Base-by-base conservation (phyloP, 352 stramenopile genomes). In the Globisporangium perplexum region DNA sequence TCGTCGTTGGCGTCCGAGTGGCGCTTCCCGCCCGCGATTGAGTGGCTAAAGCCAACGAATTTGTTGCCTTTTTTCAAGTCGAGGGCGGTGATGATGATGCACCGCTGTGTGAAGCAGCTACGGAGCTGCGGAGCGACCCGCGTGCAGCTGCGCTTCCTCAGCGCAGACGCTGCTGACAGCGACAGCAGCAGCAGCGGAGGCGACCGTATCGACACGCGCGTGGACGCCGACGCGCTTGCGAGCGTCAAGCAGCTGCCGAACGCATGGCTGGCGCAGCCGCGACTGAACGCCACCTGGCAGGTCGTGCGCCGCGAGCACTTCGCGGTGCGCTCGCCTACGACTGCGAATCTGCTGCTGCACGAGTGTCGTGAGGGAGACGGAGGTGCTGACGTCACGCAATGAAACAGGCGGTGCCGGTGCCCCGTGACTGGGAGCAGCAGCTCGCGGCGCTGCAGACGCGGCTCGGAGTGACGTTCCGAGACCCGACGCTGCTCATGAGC, bases 401-500 rank as follows among this genome's bases (percentile, higher is more conserved):
- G 12, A 17, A 39, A 12, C 47, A 89, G 48, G 68, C 69, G 23
- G 59, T 90, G 0, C 49, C 59, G 0, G 47, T 62, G 1, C 83
- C 83, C 8, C 59, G 65, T 15, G 60, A 63, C 30, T 94, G 83
- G 83, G 51, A 76, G 1, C 47, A 31, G 18, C 61, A 66, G 24
- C 65, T 94, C 10, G 39, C 71, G 8, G 43, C 65, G 50, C 68
- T 92, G 7, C 76, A 94, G 50, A 26, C 68, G 22, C 73, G 68
- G 7, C 82, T 90, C 45, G 74, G 68, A 18, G 71, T 91, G 22
- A 58, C 57, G 18, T 94, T 94, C 53, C 62, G 68, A 22, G 68
- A 94, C 50, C 31, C 71, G 15, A 56, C 69, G 26, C 64, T 85
- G 20, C 57, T 94, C 18, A 71, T 86, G 59, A 86, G 77, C 47